Percentiles rank a stretch among this genome's conserved stretches.
Evolutionary conservation across 2,329 filamentous ascomycete species (phyloP).

Genomic region (Aspergillus pseudoviridinutans): DNA sequence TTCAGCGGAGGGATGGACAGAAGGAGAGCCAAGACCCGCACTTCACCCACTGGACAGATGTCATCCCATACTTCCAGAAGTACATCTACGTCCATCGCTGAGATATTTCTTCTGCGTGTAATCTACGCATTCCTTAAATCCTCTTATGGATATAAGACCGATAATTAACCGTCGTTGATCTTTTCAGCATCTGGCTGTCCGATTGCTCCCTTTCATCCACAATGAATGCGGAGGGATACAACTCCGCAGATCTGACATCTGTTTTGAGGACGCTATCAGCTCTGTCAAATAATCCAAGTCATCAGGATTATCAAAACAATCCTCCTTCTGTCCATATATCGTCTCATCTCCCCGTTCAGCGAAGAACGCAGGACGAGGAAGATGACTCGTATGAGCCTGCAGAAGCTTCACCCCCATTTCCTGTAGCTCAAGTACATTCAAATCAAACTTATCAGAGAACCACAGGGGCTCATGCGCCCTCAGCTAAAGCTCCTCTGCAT

Average conservation of each 20-base stretch:
- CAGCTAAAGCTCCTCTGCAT: slow-evolving; percentile 6
- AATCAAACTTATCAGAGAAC: background rate
- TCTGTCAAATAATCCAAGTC: slow-evolving; percentile 23
- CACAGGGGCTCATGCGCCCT: background rate
- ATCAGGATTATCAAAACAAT: slow-evolving; percentile 1
- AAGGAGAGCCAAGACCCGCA: slow-evolving; percentile 21
- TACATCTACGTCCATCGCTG: background rate
- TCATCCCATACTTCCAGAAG: background rate
- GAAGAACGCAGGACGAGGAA: slow-evolving; percentile 2
- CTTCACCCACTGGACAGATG: background rate
- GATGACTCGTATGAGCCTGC: slow-evolving; percentile 18
- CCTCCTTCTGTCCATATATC: background rate
- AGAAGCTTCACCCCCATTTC: slow-evolving; percentile 6
- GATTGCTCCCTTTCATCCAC: background rate
- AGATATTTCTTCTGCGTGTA: background rate
- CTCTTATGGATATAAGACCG: background rate
- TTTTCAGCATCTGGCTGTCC: background rate
- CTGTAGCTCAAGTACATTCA: slow-evolving; percentile 1
- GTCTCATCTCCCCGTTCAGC: background rate
- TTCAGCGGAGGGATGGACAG: slow-evolving; percentile 16
- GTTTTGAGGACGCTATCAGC: slow-evolving; percentile 41
- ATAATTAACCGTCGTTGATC: background rate
- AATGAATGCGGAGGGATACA: slow-evolving; percentile 18
- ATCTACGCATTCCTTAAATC: background rate
- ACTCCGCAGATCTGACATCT: slow-evolving; percentile 36